Percentiles rank a stretch among this genome's conserved stretches.
These are phyloP conservation scores for Solanum hybrid DNA, from an alignment of 305 asterid genomes.

Conservation along the genomic window DNA sequence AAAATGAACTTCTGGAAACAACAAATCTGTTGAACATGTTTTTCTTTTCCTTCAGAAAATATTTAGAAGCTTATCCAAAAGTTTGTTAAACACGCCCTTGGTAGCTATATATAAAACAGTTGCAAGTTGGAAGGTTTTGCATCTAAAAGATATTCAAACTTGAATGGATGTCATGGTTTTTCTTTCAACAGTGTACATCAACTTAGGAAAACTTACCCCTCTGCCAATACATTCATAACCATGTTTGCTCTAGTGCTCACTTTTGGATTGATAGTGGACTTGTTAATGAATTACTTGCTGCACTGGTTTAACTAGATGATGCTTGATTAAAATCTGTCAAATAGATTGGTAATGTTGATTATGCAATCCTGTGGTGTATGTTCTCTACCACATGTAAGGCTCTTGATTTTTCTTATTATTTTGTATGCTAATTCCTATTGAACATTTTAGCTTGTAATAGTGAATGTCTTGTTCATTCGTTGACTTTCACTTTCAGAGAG, in stretches of 20 bases:
- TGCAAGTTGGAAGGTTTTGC: not conserved
- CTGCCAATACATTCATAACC: not conserved
- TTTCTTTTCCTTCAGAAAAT: not conserved
- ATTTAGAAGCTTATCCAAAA: not conserved
- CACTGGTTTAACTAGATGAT: not conserved
- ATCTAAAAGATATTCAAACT: not conserved
- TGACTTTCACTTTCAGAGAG: conserved; percentile 38
- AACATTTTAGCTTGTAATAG: not conserved
- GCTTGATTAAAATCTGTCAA: not conserved
- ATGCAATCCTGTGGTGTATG: not conserved
- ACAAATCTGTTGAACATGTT: not conserved
- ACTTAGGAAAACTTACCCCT: not conserved
- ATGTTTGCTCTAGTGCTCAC: not conserved
- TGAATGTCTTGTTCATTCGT: not conserved
- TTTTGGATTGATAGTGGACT: not conserved
- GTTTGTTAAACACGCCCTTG: not conserved
- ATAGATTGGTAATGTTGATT: not conserved
- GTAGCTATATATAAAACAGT: not conserved
- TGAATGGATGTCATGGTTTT: not conserved
- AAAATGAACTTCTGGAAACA: not conserved
- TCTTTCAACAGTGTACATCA: not conserved
- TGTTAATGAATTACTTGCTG: not conserved
- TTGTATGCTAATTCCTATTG: not conserved
- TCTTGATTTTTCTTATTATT: not conserved
- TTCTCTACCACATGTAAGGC: not conserved